These are phyloP conservation scores for Rutstroemia sp. DNA, from an alignment of 2,329 filamentous ascomycete species.

Conservation along the genomic window DNA sequence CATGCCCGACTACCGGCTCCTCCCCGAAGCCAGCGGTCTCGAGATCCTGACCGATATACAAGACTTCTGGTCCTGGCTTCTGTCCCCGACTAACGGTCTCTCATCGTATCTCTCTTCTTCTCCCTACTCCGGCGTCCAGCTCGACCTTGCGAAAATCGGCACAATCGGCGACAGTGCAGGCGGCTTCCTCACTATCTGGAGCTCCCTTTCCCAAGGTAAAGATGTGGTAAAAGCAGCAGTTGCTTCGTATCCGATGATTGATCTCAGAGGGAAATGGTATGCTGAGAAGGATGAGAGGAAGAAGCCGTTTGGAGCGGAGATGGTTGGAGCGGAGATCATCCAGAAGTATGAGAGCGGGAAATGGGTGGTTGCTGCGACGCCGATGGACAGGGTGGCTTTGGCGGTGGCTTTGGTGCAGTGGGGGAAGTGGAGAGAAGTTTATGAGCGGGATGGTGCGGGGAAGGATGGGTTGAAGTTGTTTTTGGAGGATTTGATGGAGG, in stretches of 20 bases:
- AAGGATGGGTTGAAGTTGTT: not conserved
- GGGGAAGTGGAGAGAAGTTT: not conserved
- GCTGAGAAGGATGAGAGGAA: not conserved
- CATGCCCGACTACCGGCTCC: conserved; percentile 42
- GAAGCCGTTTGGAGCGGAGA: not conserved
- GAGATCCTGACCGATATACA: conserved; percentile 40
- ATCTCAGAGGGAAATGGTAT: not conserved
- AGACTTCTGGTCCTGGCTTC: conserved; percentile 40
- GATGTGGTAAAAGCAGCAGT: not conserved
- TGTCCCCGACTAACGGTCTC: no score
- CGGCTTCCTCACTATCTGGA: not conserved
- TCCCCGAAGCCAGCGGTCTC: conserved; percentile 39
- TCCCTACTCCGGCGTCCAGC: no score
- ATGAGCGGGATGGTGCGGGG: not conserved
- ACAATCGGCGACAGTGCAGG: conserved; percentile 11
- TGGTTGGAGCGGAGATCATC: not conserved
- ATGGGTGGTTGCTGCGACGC: not conserved
- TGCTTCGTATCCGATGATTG: not conserved
- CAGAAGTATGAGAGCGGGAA: not conserved
- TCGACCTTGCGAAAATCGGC: no score
- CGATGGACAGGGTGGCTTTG: not conserved
- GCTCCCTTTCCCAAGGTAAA: not conserved
- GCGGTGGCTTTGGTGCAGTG: not conserved
- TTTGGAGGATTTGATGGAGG: not conserved
- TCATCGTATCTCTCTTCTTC: no score